These are phyloP conservation scores for Ophiocordyceps camponoti-leonardi DNA, from an alignment of 2,329 filamentous ascomycete genomes.

Conservation along the genomic window DNA sequence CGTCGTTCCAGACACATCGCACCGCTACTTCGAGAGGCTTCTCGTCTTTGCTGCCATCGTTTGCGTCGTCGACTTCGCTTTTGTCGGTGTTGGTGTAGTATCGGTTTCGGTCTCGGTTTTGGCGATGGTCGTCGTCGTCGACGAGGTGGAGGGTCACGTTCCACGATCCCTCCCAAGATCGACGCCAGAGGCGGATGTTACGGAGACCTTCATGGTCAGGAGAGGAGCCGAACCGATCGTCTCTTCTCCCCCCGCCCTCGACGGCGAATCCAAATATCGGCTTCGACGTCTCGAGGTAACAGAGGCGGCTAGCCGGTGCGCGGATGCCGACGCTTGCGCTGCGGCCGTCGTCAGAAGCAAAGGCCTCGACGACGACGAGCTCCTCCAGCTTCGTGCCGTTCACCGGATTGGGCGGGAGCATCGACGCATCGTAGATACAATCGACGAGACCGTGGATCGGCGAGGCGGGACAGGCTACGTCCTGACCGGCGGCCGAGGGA, in stretches of 20 bases:
- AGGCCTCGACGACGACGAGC: slow-evolving; percentile 44
- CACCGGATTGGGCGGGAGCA: slow-evolving; percentile 41
- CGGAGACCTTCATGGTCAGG: slow-evolving; percentile 45
- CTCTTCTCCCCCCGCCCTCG: slow-evolving; percentile 37
- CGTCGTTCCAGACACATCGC: slow-evolving; percentile 77
- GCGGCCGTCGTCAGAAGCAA: slow-evolving; percentile 16
- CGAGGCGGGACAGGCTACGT: slow-evolving; percentile 30
- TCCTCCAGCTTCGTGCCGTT: slow-evolving; percentile 25
- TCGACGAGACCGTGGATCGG: slow-evolving; percentile 31
- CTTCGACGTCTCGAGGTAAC: slow-evolving; percentile 54
- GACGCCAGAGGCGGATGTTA: slow-evolving; percentile 64
- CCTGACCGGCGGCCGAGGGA: slow-evolving; percentile 50
- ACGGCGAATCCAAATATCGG: slow-evolving; percentile 50
- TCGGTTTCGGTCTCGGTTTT: background rate
- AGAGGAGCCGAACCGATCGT: slow-evolving; percentile 43
- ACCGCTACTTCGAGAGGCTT: slow-evolving; percentile 41
- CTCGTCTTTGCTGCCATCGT: slow-evolving; percentile 4
- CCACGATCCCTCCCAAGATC: slow-evolving; percentile 65
- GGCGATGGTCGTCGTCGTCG: slow-evolving; percentile 1
- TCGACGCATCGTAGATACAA: slow-evolving; percentile 53
- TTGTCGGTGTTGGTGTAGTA: background rate
- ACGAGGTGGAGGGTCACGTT: slow-evolving; percentile 29
- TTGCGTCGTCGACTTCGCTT: background rate
- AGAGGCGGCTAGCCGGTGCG: slow-evolving; percentile 62
- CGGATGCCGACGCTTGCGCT: slow-evolving; percentile 47